phyloP scores from a whole-genome alignment of 2,329 filamentous ascomycete genomes.

The Didymella pomorum region DNA sequence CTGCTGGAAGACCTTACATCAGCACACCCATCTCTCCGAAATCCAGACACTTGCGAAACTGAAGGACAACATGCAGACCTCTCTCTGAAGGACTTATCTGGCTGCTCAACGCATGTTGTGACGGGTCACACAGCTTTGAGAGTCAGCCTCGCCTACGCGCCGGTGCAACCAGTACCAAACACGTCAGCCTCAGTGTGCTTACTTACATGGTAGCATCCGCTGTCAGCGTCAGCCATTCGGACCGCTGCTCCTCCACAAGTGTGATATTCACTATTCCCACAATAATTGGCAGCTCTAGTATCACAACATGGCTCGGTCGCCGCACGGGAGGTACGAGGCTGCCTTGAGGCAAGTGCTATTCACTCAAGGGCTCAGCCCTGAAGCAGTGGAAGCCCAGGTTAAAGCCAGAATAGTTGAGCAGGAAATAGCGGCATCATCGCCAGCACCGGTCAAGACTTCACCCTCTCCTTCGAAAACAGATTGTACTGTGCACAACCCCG shows the following conservation, averaged over 20 bases:
- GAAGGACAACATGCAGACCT: slow-evolving; percentile 1
- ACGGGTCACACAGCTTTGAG: slow-evolving; percentile 4
- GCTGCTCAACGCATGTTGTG: neutral
- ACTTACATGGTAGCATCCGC: neutral
- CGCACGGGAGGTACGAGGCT: neutral
- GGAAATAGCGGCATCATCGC: neutral
- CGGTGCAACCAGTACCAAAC: neutral
- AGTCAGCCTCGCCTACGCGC: slow-evolving; percentile 3
- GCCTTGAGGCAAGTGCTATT: neutral
- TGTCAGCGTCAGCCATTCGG: slow-evolving; percentile 3
- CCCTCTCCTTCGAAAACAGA: slow-evolving; percentile 13
- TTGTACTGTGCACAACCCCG: slow-evolving; percentile 23
- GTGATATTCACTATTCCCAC: neutral
- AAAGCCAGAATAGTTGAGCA: neutral
- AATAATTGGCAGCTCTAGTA: neutral
- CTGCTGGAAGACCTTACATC: neutral
- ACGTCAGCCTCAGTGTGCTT: slow-evolving; percentile 13
- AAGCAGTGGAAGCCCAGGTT: neutral
- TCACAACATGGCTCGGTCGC: neutral
- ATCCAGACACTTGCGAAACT: neutral
- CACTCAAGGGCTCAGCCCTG: neutral
- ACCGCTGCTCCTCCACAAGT: slow-evolving; percentile 2
- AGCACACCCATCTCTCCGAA: neutral
- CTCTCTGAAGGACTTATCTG: slow-evolving; percentile 1
- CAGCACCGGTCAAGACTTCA: neutral